Evolutionary conservation across 306 rosid genomes (phyloP).

Genomic region (Prunus campanulata): DNA sequence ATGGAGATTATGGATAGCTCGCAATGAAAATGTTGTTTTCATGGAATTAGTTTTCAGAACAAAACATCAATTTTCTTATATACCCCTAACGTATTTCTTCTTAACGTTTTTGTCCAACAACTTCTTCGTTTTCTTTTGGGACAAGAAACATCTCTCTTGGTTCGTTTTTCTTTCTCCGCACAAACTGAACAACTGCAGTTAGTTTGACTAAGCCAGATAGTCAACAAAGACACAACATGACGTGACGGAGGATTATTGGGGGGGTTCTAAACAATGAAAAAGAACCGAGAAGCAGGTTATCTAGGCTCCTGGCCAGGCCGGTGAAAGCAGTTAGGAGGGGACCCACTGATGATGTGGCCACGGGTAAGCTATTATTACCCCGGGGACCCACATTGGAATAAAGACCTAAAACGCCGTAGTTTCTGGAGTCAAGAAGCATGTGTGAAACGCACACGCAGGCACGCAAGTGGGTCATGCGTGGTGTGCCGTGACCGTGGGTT

Average conservation of each 20-base stretch:
- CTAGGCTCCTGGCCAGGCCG: background rate
- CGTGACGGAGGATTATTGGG: background rate
- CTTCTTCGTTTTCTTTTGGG: no score
- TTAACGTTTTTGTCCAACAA: no score
- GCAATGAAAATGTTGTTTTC: no score
- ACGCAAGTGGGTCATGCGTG: slow-evolving; percentile 39
- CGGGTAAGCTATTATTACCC: background rate
- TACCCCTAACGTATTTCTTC: no score
- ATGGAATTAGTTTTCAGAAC: no score
- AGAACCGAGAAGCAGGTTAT: background rate
- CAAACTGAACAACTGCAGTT: no score
- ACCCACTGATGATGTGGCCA: background rate
- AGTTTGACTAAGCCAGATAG: background rate
- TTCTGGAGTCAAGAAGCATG: slow-evolving; percentile 22
- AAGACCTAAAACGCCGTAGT: background rate
- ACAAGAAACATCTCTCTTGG: no score
- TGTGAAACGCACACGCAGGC: slow-evolving; percentile 24
- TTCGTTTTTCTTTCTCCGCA: no score
- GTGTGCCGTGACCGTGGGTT: slow-evolving; percentile 47
- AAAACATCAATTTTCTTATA: no score
- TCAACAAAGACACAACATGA: background rate
- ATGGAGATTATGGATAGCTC: no score
- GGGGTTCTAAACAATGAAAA: no score
- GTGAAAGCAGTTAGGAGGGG: slow-evolving; percentile 14
- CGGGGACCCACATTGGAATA: background rate